Percentiles rank a stretch among this genome's conserved stretches.
Evolutionary conservation across 192 early-diverging fungal species (phyloP).

Genomic region (Chytriomyces sp.): DNA sequence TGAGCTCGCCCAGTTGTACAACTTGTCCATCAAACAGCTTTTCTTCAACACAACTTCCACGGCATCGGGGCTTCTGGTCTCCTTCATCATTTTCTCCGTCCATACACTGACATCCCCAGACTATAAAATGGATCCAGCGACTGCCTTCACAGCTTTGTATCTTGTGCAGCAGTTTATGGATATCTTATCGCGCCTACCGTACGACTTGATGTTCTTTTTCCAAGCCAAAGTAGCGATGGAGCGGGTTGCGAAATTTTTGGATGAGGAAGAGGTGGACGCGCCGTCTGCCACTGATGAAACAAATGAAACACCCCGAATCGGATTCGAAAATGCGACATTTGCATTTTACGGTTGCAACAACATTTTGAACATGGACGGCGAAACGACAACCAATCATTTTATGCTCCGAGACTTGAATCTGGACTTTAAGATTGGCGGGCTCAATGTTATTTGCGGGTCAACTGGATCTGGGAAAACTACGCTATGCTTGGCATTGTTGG

Average conservation of each 20-base stretch:
- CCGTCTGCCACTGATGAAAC: neutral
- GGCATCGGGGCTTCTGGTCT: conserved; percentile 48
- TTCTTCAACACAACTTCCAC: conserved; percentile 17
- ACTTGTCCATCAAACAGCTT: conserved; percentile 30
- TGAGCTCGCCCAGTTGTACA: conserved; percentile 16
- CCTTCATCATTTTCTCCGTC: conserved; percentile 62
- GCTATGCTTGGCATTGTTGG: conserved; percentile 67
- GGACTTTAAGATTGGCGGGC: conserved; percentile 1
- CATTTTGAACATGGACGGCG: neutral
- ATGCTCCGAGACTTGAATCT: conserved; percentile 12
- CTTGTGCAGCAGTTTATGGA: conserved; percentile 67
- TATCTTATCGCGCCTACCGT: conserved; percentile 58
- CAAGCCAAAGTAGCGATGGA: conserved; percentile 32
- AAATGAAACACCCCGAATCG: neutral
- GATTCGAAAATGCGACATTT: conserved; percentile 22
- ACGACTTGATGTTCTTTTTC: conserved; percentile 60
- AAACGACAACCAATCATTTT: neutral
- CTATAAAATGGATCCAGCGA: conserved; percentile 64
- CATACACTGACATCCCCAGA: conserved; percentile 56
- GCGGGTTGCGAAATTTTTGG: conserved; percentile 34
- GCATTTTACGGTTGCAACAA: conserved; percentile 13
- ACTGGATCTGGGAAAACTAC: conserved; percentile 90
- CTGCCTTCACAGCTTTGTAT: conserved; percentile 70
- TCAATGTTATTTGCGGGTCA: conserved; percentile 75
- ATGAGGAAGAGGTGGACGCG: conserved; percentile 19